These are phyloP conservation scores for Claviceps purpurea DNA, from an alignment of 2,329 filamentous ascomycete species.

Conservation along the genomic window DNA sequence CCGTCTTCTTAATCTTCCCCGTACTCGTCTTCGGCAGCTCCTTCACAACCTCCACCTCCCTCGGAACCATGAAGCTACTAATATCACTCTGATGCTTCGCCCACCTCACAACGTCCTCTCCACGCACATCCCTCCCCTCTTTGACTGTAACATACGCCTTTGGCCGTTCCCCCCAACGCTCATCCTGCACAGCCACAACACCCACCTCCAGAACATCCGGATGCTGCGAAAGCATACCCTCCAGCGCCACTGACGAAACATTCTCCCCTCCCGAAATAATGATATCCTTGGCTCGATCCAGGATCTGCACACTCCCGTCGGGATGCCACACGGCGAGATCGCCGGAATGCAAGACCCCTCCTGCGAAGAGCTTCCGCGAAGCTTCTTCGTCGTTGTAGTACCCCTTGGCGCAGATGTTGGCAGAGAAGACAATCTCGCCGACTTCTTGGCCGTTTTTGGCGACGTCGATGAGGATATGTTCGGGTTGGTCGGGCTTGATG, in stretches of 20 bases:
- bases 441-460: constrained; percentile 35
- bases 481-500: constrained; percentile 63
- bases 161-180: constrained; percentile 90
- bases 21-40: constrained; percentile 96
- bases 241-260: constrained; percentile 85
- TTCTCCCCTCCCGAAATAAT: constrained; percentile 98
- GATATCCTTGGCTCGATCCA: constrained; percentile 92
- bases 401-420: constrained; percentile 83
- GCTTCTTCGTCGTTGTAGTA: constrained; percentile 87
- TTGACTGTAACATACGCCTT: constrained; percentile 86
- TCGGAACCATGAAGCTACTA: constrained; percentile 76
- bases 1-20: constrained; percentile 92
- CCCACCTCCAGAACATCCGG: constrained; percentile 83
- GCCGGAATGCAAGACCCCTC: constrained; percentile 76
- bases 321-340: constrained; percentile 89
- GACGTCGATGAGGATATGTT: constrained; percentile 37
- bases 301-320: constrained; percentile 81
- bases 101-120: constrained; percentile 68
- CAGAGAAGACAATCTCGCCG: constrained; percentile 60
- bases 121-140: constrained; percentile 34
- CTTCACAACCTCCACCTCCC: constrained; percentile 61
- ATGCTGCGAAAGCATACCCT: constrained; percentile 79
- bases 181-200: constrained; percentile 75
- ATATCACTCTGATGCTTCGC: constrained; percentile 69
- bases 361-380: constrained; percentile 74